phyloP scores from a whole-genome alignment of 345 rosid genomes.

The rapeseed (Brassica napus) region Da-Ae NC_063443.1:15938501-15939000 shows the following conservation, averaged over 20 bases:
- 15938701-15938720: conserved; percentile 70
- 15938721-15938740: conserved; percentile 60
- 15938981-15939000: background rate
- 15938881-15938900: conserved; percentile 86
- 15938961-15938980: background rate
- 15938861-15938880: conserved; percentile 78
- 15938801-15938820: background rate
- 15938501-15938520: conserved; percentile 78
- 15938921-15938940: conserved; percentile 47
- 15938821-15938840: conserved; percentile 1
- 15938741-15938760: conserved; percentile 76
- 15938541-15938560: conserved; percentile 49
- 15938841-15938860: conserved; percentile 60
- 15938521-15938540: conserved; percentile 51
- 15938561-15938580: background rate
- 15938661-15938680: conserved; percentile 81
- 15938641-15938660: conserved; percentile 66
- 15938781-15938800: background rate
- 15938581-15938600: background rate
- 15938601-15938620: conserved; percentile 46
- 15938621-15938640: conserved; percentile 58
- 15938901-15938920: conserved; percentile 66
- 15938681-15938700: conserved; percentile 65
- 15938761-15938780: conserved; percentile 8
- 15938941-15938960: conserved; percentile 53